Evolutionary conservation across 495 filamentous ascomycete species (phyloP).

Genomic region (Aspergillus sparsus): DNA sequence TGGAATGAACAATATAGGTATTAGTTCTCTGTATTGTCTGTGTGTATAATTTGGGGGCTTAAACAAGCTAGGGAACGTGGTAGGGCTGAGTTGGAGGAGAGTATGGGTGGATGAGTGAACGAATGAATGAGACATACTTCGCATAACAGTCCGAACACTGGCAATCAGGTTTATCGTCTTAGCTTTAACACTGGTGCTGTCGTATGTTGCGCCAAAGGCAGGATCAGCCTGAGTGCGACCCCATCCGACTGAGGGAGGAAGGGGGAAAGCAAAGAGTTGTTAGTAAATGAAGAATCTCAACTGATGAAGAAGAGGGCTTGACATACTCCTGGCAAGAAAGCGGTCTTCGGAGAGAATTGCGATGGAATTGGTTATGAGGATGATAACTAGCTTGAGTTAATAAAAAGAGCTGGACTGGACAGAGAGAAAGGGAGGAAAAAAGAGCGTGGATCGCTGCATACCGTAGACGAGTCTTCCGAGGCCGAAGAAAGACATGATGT

Average conservation of each 20-base stretch:
- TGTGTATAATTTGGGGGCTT: background rate
- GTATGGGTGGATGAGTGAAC: background rate
- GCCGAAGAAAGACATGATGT: slow-evolving; percentile 67
- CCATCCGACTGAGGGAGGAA: slow-evolving; percentile 68
- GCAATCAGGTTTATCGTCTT: slow-evolving; percentile 87
- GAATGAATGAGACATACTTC: slow-evolving; percentile 64
- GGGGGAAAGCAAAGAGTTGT: background rate
- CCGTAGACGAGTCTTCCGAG: slow-evolving; percentile 74
- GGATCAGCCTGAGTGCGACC: slow-evolving; percentile 66
- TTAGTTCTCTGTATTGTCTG: background rate
- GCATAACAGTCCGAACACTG: slow-evolving; percentile 88
- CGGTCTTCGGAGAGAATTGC: slow-evolving; percentile 96
- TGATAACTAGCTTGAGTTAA: slow-evolving; percentile 55
- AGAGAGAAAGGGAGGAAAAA: background rate
- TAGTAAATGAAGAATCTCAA: too few species aligned
- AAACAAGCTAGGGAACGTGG: background rate
- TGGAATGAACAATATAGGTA: background rate
- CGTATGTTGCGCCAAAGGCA: slow-evolving; percentile 69
- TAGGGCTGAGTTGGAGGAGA: background rate
- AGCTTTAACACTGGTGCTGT: slow-evolving; percentile 78
- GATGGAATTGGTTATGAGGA: slow-evolving; percentile 92
- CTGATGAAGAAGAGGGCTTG: too few species aligned
- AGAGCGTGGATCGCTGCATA: slow-evolving; percentile 31
- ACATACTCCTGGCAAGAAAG: slow-evolving; percentile 89
- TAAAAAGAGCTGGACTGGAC: background rate